phyloP scores from a whole-genome alignment of 2,329 filamentous ascomycete genomes.

The Fusarium anguioides region DNA sequence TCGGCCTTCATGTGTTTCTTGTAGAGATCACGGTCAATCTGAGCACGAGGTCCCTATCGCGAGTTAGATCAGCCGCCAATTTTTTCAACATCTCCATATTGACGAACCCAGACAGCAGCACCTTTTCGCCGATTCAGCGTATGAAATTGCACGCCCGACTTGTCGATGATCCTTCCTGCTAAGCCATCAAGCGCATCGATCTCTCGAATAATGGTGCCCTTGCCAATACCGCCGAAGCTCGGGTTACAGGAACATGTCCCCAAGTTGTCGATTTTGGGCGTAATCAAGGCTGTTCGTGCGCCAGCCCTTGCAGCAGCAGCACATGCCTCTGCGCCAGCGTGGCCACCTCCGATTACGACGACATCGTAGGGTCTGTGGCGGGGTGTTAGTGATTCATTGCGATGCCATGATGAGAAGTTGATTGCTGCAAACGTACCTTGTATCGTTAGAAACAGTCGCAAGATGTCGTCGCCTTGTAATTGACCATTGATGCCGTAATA shows the following conservation, averaged over 20 bases:
- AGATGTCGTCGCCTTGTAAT: slow-evolving; percentile 39
- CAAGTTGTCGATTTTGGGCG: slow-evolving; percentile 87
- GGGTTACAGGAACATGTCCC: slow-evolving; percentile 97
- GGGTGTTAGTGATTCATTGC: slow-evolving; percentile 18
- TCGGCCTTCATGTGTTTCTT: slow-evolving; percentile 91
- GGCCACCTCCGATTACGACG: slow-evolving; percentile 93
- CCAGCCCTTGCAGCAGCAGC: slow-evolving; percentile 90
- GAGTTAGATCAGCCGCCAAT: neutral
- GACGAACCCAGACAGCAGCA: slow-evolving; percentile 84
- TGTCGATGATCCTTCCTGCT: slow-evolving; percentile 88
- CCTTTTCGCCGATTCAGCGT: slow-evolving; percentile 90
- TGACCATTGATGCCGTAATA: slow-evolving; percentile 33
- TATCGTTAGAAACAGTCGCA: slow-evolving; percentile 48
- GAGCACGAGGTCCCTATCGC: slow-evolving; percentile 81
- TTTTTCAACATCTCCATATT: neutral
- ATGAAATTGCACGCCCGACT: slow-evolving; percentile 93
- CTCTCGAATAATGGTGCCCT: slow-evolving; percentile 95
- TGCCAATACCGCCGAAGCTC: slow-evolving; percentile 97
- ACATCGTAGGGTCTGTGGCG: slow-evolving; percentile 80
- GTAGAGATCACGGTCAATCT: slow-evolving; percentile 93
- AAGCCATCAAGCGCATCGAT: slow-evolving; percentile 95
- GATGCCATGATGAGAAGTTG: neutral
- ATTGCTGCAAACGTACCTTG: slow-evolving; percentile 41
- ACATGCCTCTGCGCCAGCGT: slow-evolving; percentile 94
- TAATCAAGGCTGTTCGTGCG: slow-evolving; percentile 88